phyloP scores from a whole-genome alignment of 495 filamentous ascomycete species.

The Bathelium albidoporum region DNA sequence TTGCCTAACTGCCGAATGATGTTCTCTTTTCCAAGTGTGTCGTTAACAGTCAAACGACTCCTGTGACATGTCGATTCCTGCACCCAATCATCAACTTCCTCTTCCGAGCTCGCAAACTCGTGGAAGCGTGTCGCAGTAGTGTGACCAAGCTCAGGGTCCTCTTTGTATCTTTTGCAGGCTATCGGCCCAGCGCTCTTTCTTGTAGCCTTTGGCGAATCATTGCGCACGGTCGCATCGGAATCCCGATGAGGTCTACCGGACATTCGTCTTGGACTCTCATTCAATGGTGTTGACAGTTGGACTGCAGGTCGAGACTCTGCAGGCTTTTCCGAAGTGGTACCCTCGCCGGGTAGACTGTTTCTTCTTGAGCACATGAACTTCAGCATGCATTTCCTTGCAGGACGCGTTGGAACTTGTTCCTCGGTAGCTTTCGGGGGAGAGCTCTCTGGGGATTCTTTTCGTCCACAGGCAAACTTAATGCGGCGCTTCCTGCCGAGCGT shows the following conservation, averaged over 20 bases:
- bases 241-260: conserved; percentile 36
- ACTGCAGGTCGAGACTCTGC: not conserved
- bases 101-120: conserved; percentile 77
- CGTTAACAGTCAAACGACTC: conserved; percentile 70
- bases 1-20: conserved; percentile 77
- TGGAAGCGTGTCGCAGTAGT: conserved; percentile 73
- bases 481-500: conserved; percentile 64
- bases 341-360: not conserved
- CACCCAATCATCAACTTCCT: conserved; percentile 80
- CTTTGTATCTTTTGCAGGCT: conserved; percentile 23
- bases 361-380: conserved; percentile 52
- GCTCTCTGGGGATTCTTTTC: conserved; percentile 32
- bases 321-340: conserved; percentile 23
- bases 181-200: conserved; percentile 17
- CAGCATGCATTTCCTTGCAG: conserved; percentile 36
- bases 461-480: conserved; percentile 81
- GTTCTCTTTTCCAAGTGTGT: conserved; percentile 83
- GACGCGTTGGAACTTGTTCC: conserved; percentile 36
- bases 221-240: conserved; percentile 39
- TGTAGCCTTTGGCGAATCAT: conserved; percentile 26
- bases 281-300: not conserved
- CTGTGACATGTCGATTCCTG: conserved; percentile 51
- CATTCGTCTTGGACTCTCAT: not conserved
- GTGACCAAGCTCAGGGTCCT: conserved; percentile 47
- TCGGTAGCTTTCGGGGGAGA: conserved; percentile 16